A percentile compares a stretch with the other conserved stretches of the same genome.
Conservation (phyloP, 345 rosid species). For the Lagerstroemia speciosa region DNA sequence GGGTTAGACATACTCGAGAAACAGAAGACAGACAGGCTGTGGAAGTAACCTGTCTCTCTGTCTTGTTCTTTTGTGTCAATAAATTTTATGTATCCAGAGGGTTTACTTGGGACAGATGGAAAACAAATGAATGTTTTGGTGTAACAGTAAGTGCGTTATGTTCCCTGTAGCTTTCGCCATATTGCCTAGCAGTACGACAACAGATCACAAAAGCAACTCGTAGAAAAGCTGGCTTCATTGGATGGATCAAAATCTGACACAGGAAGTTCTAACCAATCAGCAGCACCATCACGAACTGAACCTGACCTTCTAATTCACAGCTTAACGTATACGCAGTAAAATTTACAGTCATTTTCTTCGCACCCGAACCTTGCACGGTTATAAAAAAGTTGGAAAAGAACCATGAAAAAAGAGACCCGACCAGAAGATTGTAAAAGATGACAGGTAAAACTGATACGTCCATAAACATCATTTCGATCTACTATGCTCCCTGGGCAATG, state of each 20-base stretch:
- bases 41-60: too few species aligned
- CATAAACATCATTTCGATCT: background rate
- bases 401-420: background rate
- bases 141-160: too few species aligned
- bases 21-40: too few species aligned
- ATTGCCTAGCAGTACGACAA: too few species aligned
- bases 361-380: background rate
- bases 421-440: background rate
- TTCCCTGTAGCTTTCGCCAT: too few species aligned
- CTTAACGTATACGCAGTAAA: background rate
- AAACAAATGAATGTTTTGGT: slow-evolving; percentile 18
- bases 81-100: too few species aligned
- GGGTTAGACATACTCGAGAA: slow-evolving; percentile 8
- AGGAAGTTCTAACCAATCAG: too few species aligned
- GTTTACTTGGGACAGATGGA: slow-evolving; percentile 6
- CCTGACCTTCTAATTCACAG: background rate
- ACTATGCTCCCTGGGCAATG: background rate
- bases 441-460: background rate
- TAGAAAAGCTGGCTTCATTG: too few species aligned
- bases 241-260: too few species aligned
- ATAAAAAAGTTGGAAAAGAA: background rate
- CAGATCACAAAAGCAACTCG: too few species aligned
- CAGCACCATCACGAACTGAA: background rate
- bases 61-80: too few species aligned
- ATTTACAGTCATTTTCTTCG: background rate